phyloP scores from a whole-genome alignment of 2,329 filamentous ascomycete species.

The Hypoxylon sp. region DNA sequence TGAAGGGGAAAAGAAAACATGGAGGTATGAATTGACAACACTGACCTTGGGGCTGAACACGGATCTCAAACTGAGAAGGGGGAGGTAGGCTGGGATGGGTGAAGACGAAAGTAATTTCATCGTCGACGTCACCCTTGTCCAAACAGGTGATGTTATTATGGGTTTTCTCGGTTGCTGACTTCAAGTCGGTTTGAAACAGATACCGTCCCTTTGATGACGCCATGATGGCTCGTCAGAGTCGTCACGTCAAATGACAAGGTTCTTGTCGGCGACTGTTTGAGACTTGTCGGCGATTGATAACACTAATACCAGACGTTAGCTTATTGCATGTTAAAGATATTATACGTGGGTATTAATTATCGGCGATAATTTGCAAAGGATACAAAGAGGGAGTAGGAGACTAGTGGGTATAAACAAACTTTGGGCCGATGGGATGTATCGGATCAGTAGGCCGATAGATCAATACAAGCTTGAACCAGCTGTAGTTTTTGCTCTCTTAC shows the following conservation, averaged over 20 bases:
- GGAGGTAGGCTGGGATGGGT: conserved; percentile 47
- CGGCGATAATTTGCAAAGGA: not conserved
- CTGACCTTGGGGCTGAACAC: conserved; percentile 57
- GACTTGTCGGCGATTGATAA: not conserved
- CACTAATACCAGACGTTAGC: not conserved
- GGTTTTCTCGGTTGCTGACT: conserved; percentile 35
- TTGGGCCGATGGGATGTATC: not conserved
- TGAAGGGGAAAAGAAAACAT: not conserved
- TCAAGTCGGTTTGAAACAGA: conserved; percentile 48
- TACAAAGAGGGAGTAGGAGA: not conserved
- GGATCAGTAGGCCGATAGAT: too few species aligned
- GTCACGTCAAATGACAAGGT: not conserved
- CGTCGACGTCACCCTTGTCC: conserved; percentile 76
- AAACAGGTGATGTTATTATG: conserved; percentile 64
- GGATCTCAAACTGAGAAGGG: conserved; percentile 55
- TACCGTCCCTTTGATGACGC: conserved; percentile 30
- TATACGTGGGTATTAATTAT: not conserved
- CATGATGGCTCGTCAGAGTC: conserved; percentile 35
- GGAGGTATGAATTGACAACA: conserved; percentile 8
- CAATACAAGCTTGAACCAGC: too few species aligned
- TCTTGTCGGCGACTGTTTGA: too few species aligned
- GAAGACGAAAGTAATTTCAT: conserved; percentile 76
- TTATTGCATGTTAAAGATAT: not conserved
- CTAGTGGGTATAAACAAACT: not conserved
- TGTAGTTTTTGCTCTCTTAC: too few species aligned